Base-by-base conservation (phyloP, 129 eudicot genomes). In the Deinandra increscens region DNA sequence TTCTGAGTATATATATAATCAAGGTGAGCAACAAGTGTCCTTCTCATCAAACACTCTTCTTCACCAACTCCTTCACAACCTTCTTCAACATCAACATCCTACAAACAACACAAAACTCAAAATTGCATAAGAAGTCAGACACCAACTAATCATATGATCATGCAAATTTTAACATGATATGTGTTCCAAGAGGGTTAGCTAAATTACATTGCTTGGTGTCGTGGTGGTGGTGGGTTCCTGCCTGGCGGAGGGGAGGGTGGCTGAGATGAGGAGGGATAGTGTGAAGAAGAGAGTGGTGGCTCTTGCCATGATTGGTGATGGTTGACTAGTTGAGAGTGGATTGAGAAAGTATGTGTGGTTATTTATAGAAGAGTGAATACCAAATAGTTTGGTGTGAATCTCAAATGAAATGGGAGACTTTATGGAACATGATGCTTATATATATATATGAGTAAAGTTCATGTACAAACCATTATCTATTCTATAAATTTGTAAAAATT, bases 1-100 rank as follows among this genome's bases (percentile, higher is more conserved):
- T 67, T 63, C 38, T 83, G 88, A 12, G 88, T 86, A 31, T 86
- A 86, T 58, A 86, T 86, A 75, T 86, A 86, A 64, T 86, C 91
- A 56, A 79, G 72, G 68, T 86, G 91, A 64, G 91, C 91, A 79
- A 60, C 88, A 59, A 80, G 82, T 55, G 88, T 83, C 61, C 88
- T 77, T 73, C 88, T 83, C 84, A 71, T 83, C 59, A 86, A 75
- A 49, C 91, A 83, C 63, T 83, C 91, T 22, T 80, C 84, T 66
- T 86, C 84, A 45, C 72, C 81, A 45, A 71, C 38, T 54, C 80
- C 88, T 36, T 61, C 66, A 79, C 71, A 64, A 5, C 72, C 76
- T 79, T 74, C 76, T 15, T 70, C 76, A 41, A 77, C 66, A 48
- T 74, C 72, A 61, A 39, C 60, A 62, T 20, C 79, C 83, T 74